Base-by-base conservation (phyloP, 2,329 filamentous ascomycete species). In the Parastagonospora nodorum region DNA sequence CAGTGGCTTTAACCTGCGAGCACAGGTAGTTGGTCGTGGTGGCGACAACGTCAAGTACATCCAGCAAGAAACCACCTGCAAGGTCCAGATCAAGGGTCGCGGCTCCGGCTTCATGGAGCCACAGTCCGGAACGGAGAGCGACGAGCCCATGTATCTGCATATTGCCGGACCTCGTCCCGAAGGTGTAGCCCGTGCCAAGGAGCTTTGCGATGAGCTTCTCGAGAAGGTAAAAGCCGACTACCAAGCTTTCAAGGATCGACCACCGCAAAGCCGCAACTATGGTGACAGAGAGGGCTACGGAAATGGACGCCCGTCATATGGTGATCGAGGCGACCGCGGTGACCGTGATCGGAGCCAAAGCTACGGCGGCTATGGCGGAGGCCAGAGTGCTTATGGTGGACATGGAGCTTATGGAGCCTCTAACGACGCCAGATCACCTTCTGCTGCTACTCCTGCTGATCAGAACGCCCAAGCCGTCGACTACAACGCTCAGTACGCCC, bases 41-140 rank as follows among this genome's bases (percentile, higher is more conserved):
- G 94, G 94, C 53, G 89, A 90, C 37, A 97, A 97, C 70, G 94
- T 99, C 54, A 99, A 99, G 76, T 93, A 97, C 70, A 97, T 99
- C 60, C 94, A 97, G 75, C 87, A 92, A 70, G 92, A 96, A 75
- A 97, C 94, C 11, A 84, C 90, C 55, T 97, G 94, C 73, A 90
- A 93, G 63, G 94, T 99, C 24, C 94, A 99, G 74, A 99, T 99
- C 78, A 99, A 99, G 74, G 94, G 94, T 14, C 90, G 90, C 57
- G 92, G 92, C 33, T 97, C 92, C 45, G 94, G 94, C 11, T 99
- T 96, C 71, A 87, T 96, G 68, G 94, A 99, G 73, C 86, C 88
- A 40, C 85, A 88, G 29, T 95, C 92, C n/a, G 89, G 90, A 58
- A 84, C 81, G 36, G 94, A 99, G 75, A 96, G 91, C 60, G 93